Evolutionary conservation across 768 basidiomycete genomes (phyloP).

Genomic region (Tricholoma flavovirens): DNA sequence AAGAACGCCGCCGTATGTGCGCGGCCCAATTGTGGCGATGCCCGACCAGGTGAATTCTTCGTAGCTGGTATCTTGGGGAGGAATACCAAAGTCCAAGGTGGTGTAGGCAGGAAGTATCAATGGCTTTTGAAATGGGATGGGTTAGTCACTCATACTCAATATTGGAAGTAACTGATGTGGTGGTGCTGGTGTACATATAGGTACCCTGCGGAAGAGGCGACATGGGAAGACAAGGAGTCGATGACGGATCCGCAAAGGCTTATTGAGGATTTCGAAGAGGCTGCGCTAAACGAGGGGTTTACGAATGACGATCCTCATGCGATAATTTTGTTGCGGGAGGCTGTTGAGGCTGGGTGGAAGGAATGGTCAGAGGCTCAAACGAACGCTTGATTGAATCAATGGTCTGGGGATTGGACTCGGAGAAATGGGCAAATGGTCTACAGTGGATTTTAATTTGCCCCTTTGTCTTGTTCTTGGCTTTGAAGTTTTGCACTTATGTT

Average conservation of each 20-base stretch:
- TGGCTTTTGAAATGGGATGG: slow-evolving; percentile 40
- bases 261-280: slow-evolving; percentile 25
- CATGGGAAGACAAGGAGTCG: slow-evolving; percentile 28
- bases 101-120: slow-evolving; percentile 14
- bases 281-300: slow-evolving; percentile 23
- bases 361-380: slow-evolving; percentile 3
- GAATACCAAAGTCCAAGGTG: slow-evolving; percentile 18
- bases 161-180: not conserved
- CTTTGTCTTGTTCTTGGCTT: not conserved
- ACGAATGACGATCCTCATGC: slow-evolving; percentile 19
- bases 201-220: slow-evolving; percentile 27
- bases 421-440: not conserved
- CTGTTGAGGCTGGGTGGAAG: slow-evolving; percentile 25
- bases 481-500: not conserved
- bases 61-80: slow-evolving; percentile 33
- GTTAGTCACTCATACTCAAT: slow-evolving; percentile 17
- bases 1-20: slow-evolving; percentile 14
- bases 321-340: slow-evolving; percentile 26
- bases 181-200: slow-evolving; percentile 14
- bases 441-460: not conserved
- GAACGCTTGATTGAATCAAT: not conserved
- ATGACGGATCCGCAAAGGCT: slow-evolving; percentile 25
- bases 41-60: slow-evolving; percentile 19
- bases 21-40: slow-evolving; percentile 24
- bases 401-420: not conserved